Evolutionary conservation across 345 rosid genomes (phyloP).

Genomic region (Xanthoceras sorbifolium): DNA sequence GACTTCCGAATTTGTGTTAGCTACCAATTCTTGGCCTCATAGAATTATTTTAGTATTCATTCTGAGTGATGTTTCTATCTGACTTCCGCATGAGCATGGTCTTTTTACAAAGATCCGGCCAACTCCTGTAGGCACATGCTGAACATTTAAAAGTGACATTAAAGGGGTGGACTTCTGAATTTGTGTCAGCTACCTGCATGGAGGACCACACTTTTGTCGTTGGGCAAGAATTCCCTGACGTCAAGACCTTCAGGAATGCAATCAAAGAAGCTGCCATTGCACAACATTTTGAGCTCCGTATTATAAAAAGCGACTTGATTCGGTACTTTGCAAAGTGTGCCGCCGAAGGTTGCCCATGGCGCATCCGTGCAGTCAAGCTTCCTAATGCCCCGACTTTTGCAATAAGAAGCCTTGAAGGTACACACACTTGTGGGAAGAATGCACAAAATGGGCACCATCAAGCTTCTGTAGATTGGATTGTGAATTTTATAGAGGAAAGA

Average conservation of each 20-base stretch:
- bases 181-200: slow-evolving; percentile 28
- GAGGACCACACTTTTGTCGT: slow-evolving; percentile 42
- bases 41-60: neutral
- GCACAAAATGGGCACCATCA: slow-evolving; percentile 61
- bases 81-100: slow-evolving; percentile 1
- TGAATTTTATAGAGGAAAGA: slow-evolving; percentile 50
- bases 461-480: slow-evolving; percentile 68
- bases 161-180: slow-evolving; percentile 15
- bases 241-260: slow-evolving; percentile 56
- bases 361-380: slow-evolving; percentile 54
- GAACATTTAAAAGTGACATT: slow-evolving; percentile 7
- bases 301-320: slow-evolving; percentile 52
- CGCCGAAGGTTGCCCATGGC: slow-evolving; percentile 61
- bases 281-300: slow-evolving; percentile 58
- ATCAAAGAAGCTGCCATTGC: slow-evolving; percentile 61
- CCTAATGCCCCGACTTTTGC: slow-evolving; percentile 50
- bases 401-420: slow-evolving; percentile 54
- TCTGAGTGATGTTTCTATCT: neutral
- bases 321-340: slow-evolving; percentile 63
- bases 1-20: slow-evolving; percentile 18
- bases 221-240: slow-evolving; percentile 63
- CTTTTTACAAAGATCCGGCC: slow-evolving; percentile 4
- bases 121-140: neutral
- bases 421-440: slow-evolving; percentile 52
- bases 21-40: neutral